Conservation (phyloP, 73 alveolate genomes). For the Tetrahymena elliotti region DNA sequence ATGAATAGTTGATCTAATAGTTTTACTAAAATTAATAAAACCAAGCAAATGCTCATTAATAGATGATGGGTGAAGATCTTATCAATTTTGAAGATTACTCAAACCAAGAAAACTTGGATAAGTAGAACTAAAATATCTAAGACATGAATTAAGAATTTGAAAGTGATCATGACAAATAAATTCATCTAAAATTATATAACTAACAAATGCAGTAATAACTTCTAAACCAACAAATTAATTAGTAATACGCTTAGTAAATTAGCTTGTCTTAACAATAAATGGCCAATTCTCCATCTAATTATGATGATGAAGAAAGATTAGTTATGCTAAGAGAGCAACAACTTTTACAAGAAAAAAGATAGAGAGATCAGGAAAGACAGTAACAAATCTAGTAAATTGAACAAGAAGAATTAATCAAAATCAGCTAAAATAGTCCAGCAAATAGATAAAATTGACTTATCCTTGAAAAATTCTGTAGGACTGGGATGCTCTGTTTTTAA, state of each 20-base stretch:
- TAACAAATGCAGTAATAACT: neutral
- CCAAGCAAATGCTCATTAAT: neutral
- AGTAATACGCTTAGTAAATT: neutral
- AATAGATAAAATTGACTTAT: neutral
- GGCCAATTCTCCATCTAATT: neutral
- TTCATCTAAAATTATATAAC: neutral
- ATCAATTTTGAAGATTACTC: neutral
- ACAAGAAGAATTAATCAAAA: neutral
- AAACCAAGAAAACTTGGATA: neutral
- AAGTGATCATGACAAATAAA: neutral
- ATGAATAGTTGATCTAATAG: neutral
- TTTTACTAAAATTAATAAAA: neutral
- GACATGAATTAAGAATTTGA: neutral
- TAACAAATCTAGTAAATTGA: neutral
- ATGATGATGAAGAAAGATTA: neutral
- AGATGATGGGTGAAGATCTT: neutral
- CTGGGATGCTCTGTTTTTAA: neutral
- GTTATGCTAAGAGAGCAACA: neutral
- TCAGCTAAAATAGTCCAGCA: neutral
- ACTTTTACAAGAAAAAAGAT: neutral
- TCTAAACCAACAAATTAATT: neutral
- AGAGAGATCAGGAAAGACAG: neutral
- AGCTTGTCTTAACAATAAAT: neutral
- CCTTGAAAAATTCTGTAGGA: neutral
- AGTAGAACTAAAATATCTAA: neutral